Evolutionary conservation across 306 rosid genomes (phyloP), one percentile per base, ranked within the genome.

Genomic region (Sesbania bispinosa): DNA sequence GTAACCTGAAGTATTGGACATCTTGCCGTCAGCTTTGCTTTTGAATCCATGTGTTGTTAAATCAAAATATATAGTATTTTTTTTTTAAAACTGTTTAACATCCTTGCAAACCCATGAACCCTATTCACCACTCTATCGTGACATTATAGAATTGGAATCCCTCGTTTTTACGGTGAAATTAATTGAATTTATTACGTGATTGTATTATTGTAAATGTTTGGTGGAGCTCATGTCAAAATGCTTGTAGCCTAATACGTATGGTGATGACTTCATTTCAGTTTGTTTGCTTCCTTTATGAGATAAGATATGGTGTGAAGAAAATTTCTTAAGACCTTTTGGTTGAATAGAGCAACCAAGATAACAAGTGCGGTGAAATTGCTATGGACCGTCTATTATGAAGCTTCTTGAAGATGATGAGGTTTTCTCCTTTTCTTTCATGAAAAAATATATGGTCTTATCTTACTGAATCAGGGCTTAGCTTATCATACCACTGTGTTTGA

Each of bases 401-500:
- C 92, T 92, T 46, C 88, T 89, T 33, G 97, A 92, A 72, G 97
- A 89, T 69, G 97, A 89, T 1, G 97, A 92, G 90, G 97, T 92
- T 72, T 62, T 42, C 5, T 10, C 14, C 36, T 62, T 48, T 32
- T 64, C 10, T 41, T 19, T 69, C 14, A 10, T 11, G 16, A 18
- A 62, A 54, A 60, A 7, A 48, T 15, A 46, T 19, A 7, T 35
- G 13, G 27, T 39, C n/a, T 43, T 48, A 15, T 46, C 16, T 19
- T 24, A 60, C 14, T 14, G 20, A 61, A 24, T 69, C 29, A 16
- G 18, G 8, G 24, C 30, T 16, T 29, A 18, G 13, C 45, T 73
- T 75, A 23, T 11, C 10, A 26, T 23, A 30, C 58, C 4, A 41
- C 10, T 9, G 11, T 15, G 29, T 54, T 67, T 66, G 57, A 24